Evolutionary conservation across 441 rosid species (phyloP), one percentile per base, ranked within the genome.

Genomic region (Erodium texanum): DNA sequence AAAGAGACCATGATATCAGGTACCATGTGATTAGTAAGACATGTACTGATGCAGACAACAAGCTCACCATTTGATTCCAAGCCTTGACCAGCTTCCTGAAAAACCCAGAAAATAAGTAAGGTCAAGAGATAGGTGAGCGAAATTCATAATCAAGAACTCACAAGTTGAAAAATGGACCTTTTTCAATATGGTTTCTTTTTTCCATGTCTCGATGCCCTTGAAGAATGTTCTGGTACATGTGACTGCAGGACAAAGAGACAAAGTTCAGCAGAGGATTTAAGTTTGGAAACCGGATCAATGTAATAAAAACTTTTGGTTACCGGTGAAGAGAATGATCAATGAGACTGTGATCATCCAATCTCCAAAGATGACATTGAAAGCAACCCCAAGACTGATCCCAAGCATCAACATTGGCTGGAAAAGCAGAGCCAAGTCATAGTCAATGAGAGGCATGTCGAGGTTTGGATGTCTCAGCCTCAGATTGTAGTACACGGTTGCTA

Each of bases 341-440:
- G 85, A 74, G 73, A 87, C 74, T 3, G 93, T 87, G 50, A 87
- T 88, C 93, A 87, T 77, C 93, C 90, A 85, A 68, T 87, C 89
- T 0, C 89, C 85, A 62, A 87, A 87, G 29, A 87, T 71, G 24
- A 85, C 89, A 24, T 87, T 85, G 71, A 84, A 85, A 29, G 87
- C 76, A 45, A 87, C 93, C 2, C 93, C 93, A 71, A 85, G 15
- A 62, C 93, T 87, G 68, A 87, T 87, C 24, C 93, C 93, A 7
- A 87, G 81, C 86, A 87, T 83, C 1, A 87, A 79, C 93, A 87
- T 87, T 0, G 93, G 93, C 72, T 87, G 93, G 66, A 87, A 83
- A 29, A 87, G 82, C 15, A 87, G 66, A 0, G 93, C 90, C 63
- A 87, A 80, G 71, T 87, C 90, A 68, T 87, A 85, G 66, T 87